Percentiles rank a stretch among this genome's conserved stretches.
phyloP scores from a whole-genome alignment of 2,329 filamentous ascomycete genomes.

The Nannizziopsis arthrosporioides region DNA sequence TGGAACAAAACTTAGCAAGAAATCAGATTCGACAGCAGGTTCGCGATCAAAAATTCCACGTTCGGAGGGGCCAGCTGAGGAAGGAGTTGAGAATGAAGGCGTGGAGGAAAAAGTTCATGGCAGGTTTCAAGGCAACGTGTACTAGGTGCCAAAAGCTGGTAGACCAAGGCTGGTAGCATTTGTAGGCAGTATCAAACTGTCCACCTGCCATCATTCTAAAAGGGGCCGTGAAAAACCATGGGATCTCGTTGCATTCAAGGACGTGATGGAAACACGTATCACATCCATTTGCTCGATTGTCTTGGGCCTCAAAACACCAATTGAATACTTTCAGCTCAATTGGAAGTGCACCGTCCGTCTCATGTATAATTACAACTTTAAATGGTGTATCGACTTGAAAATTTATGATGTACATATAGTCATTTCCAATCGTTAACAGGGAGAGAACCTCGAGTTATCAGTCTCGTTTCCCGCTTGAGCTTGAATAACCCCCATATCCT shows the following conservation, averaged over 20 bases:
- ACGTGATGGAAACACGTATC: too few species aligned
- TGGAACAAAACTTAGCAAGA: conserved; percentile 20
- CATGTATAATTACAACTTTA: not conserved
- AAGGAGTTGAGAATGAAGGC: conserved; percentile 30
- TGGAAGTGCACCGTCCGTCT: too few species aligned
- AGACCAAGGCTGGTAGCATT: conserved; percentile 35
- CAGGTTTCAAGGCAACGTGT: conserved; percentile 34
- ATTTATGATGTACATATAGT: conserved; percentile 3
- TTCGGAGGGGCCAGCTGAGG: conserved; percentile 31
- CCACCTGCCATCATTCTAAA: too few species aligned
- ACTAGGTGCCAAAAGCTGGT: conserved; percentile 34
- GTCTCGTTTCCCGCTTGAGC: conserved; percentile 32
- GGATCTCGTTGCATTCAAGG: too few species aligned
- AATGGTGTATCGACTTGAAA: not conserved
- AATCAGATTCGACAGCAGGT: conserved; percentile 28
- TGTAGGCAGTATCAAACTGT: not conserved
- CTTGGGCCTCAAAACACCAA: not conserved
- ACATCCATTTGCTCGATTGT: too few species aligned
- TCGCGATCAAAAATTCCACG: conserved; percentile 30
- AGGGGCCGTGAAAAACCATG: too few species aligned
- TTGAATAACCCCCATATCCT: conserved; percentile 23
- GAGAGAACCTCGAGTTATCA: conserved; percentile 18
- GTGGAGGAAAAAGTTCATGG: conserved; percentile 37
- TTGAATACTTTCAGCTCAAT: too few species aligned
- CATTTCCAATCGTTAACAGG: conserved; percentile 6